Conservation (phyloP, 2,329 filamentous ascomycete genomes). For the Xylaria sp. region DNA sequence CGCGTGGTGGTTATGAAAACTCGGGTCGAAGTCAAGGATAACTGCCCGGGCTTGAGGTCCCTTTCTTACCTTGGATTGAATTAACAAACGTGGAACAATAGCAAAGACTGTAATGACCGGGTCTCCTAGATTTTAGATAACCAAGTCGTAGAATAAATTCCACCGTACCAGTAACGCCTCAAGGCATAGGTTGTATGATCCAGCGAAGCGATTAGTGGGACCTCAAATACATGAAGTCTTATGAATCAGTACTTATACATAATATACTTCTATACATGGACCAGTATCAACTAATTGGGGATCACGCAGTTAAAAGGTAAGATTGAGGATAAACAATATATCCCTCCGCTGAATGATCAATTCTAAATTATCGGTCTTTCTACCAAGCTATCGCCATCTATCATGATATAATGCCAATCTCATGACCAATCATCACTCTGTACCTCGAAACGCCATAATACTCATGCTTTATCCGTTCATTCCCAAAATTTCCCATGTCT, state of each 20-base stretch:
- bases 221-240: background rate
- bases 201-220: too few relatives aligned
- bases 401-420: constrained; percentile 13
- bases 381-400: constrained; percentile 18
- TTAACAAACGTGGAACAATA: too few relatives aligned
- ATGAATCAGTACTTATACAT: background rate
- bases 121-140: too few relatives aligned
- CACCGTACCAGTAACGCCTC: too few relatives aligned
- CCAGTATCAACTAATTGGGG: background rate
- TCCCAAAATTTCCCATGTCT: constrained; percentile 22
- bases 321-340: background rate
- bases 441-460: constrained; percentile 36
- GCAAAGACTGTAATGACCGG: too few relatives aligned
- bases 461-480: constrained; percentile 31
- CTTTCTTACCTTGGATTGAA: too few relatives aligned
- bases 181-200: too few relatives aligned
- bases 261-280: background rate
- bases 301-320: background rate
- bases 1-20: background rate
- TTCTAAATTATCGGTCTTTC: background rate
- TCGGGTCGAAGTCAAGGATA: background rate
- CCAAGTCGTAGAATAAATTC: too few relatives aligned
- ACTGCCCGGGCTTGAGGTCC: too few relatives aligned
- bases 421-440: constrained; percentile 19
- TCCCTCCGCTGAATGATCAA: background rate